These are phyloP conservation scores for Chaetomium globosum DNA, from an alignment of 2,329 filamentous ascomycete species.

Conservation along the genomic window DNA sequence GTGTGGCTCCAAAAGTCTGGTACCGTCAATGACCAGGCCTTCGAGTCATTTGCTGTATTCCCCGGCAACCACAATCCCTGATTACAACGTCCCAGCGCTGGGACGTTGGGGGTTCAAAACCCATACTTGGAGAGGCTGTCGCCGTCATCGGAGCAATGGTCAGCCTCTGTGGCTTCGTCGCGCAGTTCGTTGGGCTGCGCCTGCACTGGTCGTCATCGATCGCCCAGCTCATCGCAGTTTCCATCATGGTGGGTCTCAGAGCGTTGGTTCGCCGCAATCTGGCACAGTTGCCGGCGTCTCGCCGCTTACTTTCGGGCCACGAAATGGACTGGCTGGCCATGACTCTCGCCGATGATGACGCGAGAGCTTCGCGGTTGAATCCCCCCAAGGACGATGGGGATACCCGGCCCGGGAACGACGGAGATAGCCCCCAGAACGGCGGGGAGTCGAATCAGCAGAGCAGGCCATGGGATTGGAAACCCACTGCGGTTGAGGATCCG, in stretches of 20 bases:
- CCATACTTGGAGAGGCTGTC: background rate
- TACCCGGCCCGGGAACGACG: background rate
- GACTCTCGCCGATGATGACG: background rate
- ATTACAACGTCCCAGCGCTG: constrained; percentile 1
- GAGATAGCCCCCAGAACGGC: background rate
- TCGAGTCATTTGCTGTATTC: constrained; percentile 1
- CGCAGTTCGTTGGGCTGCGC: constrained; percentile 1
- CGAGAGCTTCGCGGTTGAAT: background rate
- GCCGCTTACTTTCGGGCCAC: background rate
- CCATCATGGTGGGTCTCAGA: background rate
- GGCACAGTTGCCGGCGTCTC: background rate
- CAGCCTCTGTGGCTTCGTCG: constrained; percentile 1
- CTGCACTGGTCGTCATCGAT: background rate
- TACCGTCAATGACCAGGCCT: constrained; percentile 5
- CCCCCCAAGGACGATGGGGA: background rate
- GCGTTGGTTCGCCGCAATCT: constrained; percentile 3
- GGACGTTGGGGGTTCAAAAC: background rate
- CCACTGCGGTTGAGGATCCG: background rate
- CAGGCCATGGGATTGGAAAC: background rate
- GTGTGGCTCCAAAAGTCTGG: constrained; percentile 5
- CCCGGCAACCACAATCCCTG: background rate
- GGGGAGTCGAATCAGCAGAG: background rate
- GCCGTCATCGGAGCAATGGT: background rate
- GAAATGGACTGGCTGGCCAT: constrained; percentile 10
- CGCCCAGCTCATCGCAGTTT: background rate